Conservation (phyloP, 208 protist genomes). For the Novymonas esmeraldas region DNA sequence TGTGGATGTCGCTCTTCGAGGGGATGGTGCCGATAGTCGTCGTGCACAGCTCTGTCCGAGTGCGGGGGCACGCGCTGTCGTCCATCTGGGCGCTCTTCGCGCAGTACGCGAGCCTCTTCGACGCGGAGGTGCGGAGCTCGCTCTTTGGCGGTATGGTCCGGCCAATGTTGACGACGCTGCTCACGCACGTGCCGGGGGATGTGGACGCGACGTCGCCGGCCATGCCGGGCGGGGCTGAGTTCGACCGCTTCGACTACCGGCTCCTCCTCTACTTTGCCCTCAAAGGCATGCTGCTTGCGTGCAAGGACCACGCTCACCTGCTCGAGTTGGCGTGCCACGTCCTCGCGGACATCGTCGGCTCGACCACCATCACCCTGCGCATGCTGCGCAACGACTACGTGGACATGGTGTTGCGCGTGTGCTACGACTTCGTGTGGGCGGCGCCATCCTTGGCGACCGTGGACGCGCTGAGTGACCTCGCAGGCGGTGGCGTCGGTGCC, state of each 20-base stretch:
- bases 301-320: conserved; percentile 39
- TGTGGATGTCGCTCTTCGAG: conserved; percentile 87
- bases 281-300: conserved; percentile 72
- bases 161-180: conserved; percentile 60
- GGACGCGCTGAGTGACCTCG: conserved; percentile 16
- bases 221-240: conserved; percentile 11
- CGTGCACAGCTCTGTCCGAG: conserved; percentile 68
- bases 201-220: conserved; percentile 20
- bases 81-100: conserved; percentile 64
- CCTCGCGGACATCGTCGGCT: conserved; percentile 33
- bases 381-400: conserved; percentile 56
- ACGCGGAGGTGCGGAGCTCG: conserved; percentile 56
- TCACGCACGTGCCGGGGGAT: conserved; percentile 41
- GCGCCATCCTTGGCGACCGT: conserved; percentile 25
- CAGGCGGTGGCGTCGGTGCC: neutral
- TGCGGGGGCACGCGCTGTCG: conserved; percentile 68
- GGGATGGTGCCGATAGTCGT: conserved; percentile 77
- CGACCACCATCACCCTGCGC: conserved; percentile 26
- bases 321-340: conserved; percentile 55
- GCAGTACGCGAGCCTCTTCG: conserved; percentile 61
- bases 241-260: conserved; percentile 70
- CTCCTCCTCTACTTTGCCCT: conserved; percentile 67
- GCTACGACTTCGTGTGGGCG: conserved; percentile 50
- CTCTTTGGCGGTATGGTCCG: conserved; percentile 71
- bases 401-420: conserved; percentile 51